These are phyloP conservation scores for Rhodotorula sphaerocarpa DNA, from an alignment of 768 basidiomycete species.

Conservation along the genomic window DNA sequence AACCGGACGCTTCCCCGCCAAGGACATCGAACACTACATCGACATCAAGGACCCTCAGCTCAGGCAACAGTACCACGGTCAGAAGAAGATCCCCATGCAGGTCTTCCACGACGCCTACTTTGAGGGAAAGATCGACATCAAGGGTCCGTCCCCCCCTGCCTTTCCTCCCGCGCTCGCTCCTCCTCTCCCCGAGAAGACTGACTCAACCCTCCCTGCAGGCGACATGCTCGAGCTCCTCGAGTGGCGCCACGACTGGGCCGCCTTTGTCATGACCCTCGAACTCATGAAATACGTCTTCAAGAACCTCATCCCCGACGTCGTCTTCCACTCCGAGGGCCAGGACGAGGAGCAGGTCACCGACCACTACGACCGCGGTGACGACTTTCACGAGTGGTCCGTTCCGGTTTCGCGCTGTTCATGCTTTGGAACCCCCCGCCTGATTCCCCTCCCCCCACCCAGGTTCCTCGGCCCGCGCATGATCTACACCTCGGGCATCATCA, in stretches of 20 bases:
- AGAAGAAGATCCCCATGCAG: slow-evolving; percentile 94
- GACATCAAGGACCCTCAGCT: slow-evolving; percentile 77
- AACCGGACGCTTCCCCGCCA: slow-evolving; percentile 83
- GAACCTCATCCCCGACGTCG: slow-evolving; percentile 82
- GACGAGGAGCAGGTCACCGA: slow-evolving; percentile 93
- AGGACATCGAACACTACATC: slow-evolving; percentile 81
- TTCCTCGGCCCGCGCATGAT: slow-evolving; percentile 95
- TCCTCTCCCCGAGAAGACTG: background rate
- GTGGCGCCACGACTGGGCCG: slow-evolving; percentile 89
- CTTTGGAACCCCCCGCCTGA: background rate
- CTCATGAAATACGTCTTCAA: slow-evolving; percentile 89
- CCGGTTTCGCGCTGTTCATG: background rate
- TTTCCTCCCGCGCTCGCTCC: too few relatives aligned
- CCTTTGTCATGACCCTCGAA: slow-evolving; percentile 79
- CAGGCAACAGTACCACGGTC: slow-evolving; percentile 67
- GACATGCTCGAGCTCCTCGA: slow-evolving; percentile 91
- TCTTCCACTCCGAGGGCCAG: slow-evolving; percentile 79
- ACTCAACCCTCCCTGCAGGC: slow-evolving; percentile 48
- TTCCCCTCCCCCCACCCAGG: too few relatives aligned
- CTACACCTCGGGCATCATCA: slow-evolving; percentile 87
- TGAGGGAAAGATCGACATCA: slow-evolving; percentile 90
- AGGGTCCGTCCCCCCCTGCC: slow-evolving; percentile 52
- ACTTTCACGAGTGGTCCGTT: slow-evolving; percentile 68
- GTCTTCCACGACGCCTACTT: slow-evolving; percentile 96
- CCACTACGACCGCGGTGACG: slow-evolving; percentile 93